Evolutionary conservation across 441 rosid genomes (phyloP).

Genomic region (Melastoma candidum): DNA sequence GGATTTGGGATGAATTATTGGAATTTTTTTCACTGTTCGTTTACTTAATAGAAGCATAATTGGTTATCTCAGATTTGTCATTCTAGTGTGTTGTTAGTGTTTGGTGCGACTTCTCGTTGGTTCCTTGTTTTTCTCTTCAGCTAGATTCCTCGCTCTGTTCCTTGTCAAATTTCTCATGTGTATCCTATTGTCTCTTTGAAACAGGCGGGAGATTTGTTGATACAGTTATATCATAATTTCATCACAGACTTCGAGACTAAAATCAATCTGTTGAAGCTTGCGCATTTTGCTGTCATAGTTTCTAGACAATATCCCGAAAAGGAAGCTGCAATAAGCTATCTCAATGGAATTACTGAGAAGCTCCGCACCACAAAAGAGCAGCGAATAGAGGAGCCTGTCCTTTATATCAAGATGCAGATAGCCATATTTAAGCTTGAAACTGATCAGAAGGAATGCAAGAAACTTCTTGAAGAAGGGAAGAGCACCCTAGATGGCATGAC

Average conservation of each 20-base stretch:
- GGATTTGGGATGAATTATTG: too few relatives aligned
- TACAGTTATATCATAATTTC: slow-evolving; percentile 80
- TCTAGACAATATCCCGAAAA: slow-evolving; percentile 82
- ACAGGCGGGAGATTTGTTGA: slow-evolving; percentile 87
- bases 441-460: slow-evolving; percentile 80
- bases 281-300: slow-evolving; percentile 82
- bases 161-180: too few relatives aligned
- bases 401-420: slow-evolving; percentile 79
- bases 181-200: too few relatives aligned
- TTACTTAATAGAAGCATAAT: too few relatives aligned
- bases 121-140: too few relatives aligned
- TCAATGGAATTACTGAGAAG: slow-evolving; percentile 78
- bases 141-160: too few relatives aligned
- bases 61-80: too few relatives aligned
- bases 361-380: slow-evolving; percentile 66
- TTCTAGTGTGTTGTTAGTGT: too few relatives aligned
- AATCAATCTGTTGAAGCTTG: slow-evolving; percentile 91
- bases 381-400: slow-evolving; percentile 73
- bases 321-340: slow-evolving; percentile 72
- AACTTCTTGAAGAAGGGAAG: slow-evolving; percentile 84
- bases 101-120: too few relatives aligned
- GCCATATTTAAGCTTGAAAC: slow-evolving; percentile 78
- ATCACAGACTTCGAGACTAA: slow-evolving; percentile 91
- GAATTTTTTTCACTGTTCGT: too few relatives aligned
- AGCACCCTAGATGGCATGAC: slow-evolving; percentile 85